Conservation (phyloP, 805 yeast genomes). For the Cyberlindnera amylophila region DNA sequence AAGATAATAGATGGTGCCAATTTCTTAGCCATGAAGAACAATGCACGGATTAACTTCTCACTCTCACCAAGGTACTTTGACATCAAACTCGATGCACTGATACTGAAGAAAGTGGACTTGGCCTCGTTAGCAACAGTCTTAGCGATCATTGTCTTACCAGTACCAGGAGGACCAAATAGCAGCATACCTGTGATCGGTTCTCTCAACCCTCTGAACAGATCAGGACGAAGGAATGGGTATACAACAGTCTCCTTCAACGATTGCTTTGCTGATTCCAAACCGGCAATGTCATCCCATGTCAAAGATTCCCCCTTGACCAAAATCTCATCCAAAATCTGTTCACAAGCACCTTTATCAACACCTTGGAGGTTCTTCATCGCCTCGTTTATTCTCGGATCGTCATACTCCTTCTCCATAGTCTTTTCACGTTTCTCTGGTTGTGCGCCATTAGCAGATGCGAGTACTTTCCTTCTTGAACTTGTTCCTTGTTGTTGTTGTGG, state of each 20-base stretch:
- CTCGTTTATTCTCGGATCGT: constrained; percentile 24
- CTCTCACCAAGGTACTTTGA: constrained; percentile 89
- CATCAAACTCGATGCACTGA: constrained; percentile 84
- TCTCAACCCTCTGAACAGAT: constrained; percentile 81
- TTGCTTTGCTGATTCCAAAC: constrained; percentile 81
- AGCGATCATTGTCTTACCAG: constrained; percentile 97
- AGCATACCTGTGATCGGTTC: constrained; percentile 98
- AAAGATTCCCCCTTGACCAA: constrained; percentile 88
- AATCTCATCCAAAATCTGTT: constrained; percentile 82
- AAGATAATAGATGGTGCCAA: constrained; percentile 91
- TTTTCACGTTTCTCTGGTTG: constrained; percentile 1
- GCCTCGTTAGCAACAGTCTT: constrained; percentile 96
- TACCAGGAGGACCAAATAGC: constrained; percentile 97
- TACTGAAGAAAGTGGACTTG: constrained; percentile 85
- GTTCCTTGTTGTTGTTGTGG: constrained; percentile 3
- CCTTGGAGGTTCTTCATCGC: constrained; percentile 45
- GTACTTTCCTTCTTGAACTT: constrained; percentile 5
- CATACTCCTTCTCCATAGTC: constrained; percentile 10
- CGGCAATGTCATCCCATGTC: constrained; percentile 94
- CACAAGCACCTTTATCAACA: constrained; percentile 74
- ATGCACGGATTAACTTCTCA: constrained; percentile 86
- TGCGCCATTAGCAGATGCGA: constrained; percentile 5
- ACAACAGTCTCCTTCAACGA: constrained; percentile 93
- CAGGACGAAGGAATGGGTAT: constrained; percentile 92
- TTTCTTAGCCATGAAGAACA: constrained; percentile 78